Evolutionary conservation across 257 asterid species (phyloP), one percentile per base, ranked within the genome.

Genomic region (Misopates orontium): DNA sequence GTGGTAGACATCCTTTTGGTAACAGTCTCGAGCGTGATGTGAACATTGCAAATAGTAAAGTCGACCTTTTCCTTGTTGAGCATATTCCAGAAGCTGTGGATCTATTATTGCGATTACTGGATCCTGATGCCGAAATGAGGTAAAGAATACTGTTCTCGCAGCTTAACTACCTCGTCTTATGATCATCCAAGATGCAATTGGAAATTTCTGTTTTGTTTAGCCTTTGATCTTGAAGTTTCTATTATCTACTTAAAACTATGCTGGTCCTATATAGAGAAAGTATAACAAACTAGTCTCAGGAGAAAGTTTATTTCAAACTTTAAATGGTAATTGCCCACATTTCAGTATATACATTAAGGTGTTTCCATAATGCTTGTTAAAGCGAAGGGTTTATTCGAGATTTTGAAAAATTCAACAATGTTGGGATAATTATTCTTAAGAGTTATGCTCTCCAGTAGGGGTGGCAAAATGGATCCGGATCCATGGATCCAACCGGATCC

Each of bases 1-100:
- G 94, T 44, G 96, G 99, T 72, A 82, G 80, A 64, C 99, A 93
- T 78, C 99, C 99, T 48, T 93, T 90, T 64, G 99, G 99, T 25
- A 78, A 65, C 71, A 87, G 69, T 56, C 84, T 89, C 47, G 99
- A 93, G 68, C 96, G 97, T 42, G 99, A 93, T 67, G 54, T 90
- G 70, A 93, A 93, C 83, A 90, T 93, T 56, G 67, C 66, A n/a
- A 87, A 83, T 70, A 79, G 68, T 69, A 82, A 84, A 73, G 48
- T 84, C 19, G 97, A 93, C 77, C 95, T 93, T 31, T 87, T 88
- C 73, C 65, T 86, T 75, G 91, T 88, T 76, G 90, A 87, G 57
- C 89, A 84, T 76, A 83, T 87, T 62, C 97, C 99, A 2, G 99
- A 93, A 81, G 99, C 95, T 53, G 80, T 87, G 49, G 87, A 90